A percentile compares a stretch with the other conserved stretches of the same genome.
phyloP scores from a whole-genome alignment of 345 rosid species.

The Hibiscus syriacus region DNA sequence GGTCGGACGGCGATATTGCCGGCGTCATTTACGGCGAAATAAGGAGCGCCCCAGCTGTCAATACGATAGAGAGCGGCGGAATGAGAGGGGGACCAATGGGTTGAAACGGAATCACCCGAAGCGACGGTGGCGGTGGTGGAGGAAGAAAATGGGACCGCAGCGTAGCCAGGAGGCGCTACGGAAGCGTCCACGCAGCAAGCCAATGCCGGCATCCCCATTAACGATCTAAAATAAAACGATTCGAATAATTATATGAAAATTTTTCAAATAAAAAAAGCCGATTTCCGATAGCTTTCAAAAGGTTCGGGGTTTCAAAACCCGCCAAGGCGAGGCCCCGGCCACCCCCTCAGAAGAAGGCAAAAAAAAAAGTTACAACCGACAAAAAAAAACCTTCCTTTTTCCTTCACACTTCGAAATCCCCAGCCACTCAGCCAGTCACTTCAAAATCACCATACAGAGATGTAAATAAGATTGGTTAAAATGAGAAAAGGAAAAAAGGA shows the following conservation, averaged over 20 bases:
- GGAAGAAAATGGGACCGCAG: slow-evolving; percentile 21
- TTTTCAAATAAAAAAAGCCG: too few relatives aligned
- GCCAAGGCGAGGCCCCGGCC: slow-evolving; percentile 99
- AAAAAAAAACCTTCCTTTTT: slow-evolving; percentile 28
- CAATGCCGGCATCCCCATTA: slow-evolving; percentile 84
- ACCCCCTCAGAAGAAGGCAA: slow-evolving; percentile 92
- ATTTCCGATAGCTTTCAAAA: slow-evolving; percentile 29
- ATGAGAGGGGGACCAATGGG: slow-evolving; percentile 64
- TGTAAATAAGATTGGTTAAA: background rate
- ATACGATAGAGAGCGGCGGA: slow-evolving; percentile 64
- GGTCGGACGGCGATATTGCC: slow-evolving; percentile 76
- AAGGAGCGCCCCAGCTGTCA: slow-evolving; percentile 90
- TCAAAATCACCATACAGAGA: slow-evolving; percentile 46
- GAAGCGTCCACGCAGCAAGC: slow-evolving; percentile 75
- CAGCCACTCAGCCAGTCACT: slow-evolving; percentile 24
- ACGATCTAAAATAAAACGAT: slow-evolving; percentile 14
- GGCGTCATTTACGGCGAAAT: slow-evolving; percentile 57
- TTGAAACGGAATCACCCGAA: background rate
- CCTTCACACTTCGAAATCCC: slow-evolving; percentile 35
- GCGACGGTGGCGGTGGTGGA: slow-evolving; percentile 5
- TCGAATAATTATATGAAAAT: background rate
- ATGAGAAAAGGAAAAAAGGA: background rate
- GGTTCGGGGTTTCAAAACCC: slow-evolving; percentile 91
- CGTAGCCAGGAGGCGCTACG: slow-evolving; percentile 53
- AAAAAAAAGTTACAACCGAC: slow-evolving; percentile 37